These are phyloP conservation scores for Linnemannia elongata DNA, from an alignment of 192 early-diverging fungal genomes.

Conservation along the genomic window DNA sequence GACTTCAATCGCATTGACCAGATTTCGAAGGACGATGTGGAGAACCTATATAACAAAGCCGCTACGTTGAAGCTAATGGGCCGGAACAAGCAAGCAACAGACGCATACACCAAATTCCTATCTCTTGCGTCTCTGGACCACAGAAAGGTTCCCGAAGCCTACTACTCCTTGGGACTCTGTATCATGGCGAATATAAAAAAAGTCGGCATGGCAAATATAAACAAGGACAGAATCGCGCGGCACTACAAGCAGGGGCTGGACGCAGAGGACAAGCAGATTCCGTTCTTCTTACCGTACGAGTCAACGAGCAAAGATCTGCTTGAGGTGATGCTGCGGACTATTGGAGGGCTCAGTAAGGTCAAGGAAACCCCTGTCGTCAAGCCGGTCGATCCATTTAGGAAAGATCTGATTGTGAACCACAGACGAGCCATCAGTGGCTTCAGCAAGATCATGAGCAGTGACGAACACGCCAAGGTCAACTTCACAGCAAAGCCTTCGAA, in stretches of 20 bases:
- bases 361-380: slow-evolving; percentile 39
- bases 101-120: slow-evolving; percentile 46
- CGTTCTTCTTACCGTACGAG: slow-evolving; percentile 39
- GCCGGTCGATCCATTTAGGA: slow-evolving; percentile 41
- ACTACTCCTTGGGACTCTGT: slow-evolving; percentile 36
- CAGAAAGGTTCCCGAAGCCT: slow-evolving; percentile 47
- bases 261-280: slow-evolving; percentile 45
- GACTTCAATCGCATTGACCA: slow-evolving; percentile 44
- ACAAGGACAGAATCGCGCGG: slow-evolving; percentile 25
- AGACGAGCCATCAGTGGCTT: slow-evolving; percentile 35
- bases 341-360: slow-evolving; percentile 26
- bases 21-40: slow-evolving; percentile 43
- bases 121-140: slow-evolving; percentile 37
- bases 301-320: slow-evolving; percentile 44
- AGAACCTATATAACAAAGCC: slow-evolving; percentile 44
- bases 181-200: slow-evolving; percentile 19
- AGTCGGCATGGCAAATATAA: too few relatives aligned
- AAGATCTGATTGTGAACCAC: slow-evolving; percentile 46
- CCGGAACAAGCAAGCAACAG: slow-evolving; percentile 41
- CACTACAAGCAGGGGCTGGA: slow-evolving; percentile 37
- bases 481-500: slow-evolving; percentile 45
- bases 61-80: slow-evolving; percentile 44
- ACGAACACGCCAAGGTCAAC: slow-evolving; percentile 20
- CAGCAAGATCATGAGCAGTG: slow-evolving; percentile 39
- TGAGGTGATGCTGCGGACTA: slow-evolving; percentile 31